phyloP scores from a whole-genome alignment of 306 rosid genomes.

The Datisca glomerata region DNA sequence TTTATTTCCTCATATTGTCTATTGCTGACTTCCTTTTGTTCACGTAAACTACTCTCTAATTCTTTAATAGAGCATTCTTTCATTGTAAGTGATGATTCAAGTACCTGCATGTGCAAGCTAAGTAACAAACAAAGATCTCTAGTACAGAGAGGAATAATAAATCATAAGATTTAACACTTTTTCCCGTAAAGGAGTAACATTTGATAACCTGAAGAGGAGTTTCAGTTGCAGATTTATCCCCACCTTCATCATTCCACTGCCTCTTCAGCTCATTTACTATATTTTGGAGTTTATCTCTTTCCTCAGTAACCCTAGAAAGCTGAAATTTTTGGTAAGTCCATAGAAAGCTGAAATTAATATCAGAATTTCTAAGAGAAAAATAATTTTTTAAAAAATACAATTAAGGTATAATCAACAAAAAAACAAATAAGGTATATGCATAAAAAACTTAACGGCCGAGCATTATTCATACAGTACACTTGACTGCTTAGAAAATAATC shows the following conservation, averaged over 20 bases:
- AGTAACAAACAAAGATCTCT: conserved; percentile 14
- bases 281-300: conserved; percentile 59
- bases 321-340: conserved; percentile 18
- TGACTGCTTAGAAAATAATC: no score
- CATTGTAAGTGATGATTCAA: conserved; percentile 53
- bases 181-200: no score
- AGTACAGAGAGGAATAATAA: conserved; percentile 10
- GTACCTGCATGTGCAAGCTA: conserved; percentile 47
- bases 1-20: conserved; percentile 56
- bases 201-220: conserved; percentile 40
- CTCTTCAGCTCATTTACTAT: conserved; percentile 25
- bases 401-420: no score
- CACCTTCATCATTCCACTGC: conserved; percentile 34
- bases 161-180: conserved; percentile 1
- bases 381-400: no score
- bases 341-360: conserved; percentile 52
- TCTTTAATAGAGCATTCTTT: conserved; percentile 61
- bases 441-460: no score
- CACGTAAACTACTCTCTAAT: conserved; percentile 40
- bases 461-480: no score
- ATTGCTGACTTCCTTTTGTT: conserved; percentile 43
- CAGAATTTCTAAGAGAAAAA: neutral
- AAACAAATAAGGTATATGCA: no score
- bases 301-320: conserved; percentile 72
- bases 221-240: conserved; percentile 29